A percentile compares a stretch with the other conserved stretches of the same genome.
Conservation (phyloP, 108 stramenopile genomes). For the Bacterosira constricta region DNA sequence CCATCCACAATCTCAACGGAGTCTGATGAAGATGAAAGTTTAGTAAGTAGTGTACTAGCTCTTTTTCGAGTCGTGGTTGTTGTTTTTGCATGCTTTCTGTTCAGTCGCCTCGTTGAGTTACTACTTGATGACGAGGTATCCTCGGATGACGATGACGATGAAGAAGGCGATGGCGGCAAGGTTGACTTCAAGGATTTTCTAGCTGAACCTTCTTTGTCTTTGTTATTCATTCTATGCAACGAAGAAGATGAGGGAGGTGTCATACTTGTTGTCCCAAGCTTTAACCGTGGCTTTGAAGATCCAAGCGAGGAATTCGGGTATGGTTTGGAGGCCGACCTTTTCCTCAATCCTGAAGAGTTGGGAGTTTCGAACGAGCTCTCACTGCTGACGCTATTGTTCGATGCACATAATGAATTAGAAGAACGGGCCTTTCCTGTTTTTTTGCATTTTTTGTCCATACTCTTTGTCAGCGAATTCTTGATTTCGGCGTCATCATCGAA, state of each 20-base stretch:
- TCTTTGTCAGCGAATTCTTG: background rate
- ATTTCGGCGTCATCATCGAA: background rate
- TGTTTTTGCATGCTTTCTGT: background rate
- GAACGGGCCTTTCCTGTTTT: background rate
- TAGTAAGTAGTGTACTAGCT: background rate
- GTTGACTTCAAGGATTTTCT: background rate
- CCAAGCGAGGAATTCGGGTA: background rate
- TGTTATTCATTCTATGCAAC: background rate
- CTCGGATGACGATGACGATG: background rate
- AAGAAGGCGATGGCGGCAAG: background rate
- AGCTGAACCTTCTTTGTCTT: background rate
- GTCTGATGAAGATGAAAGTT: background rate
- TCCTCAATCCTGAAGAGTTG: background rate
- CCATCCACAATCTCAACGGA: background rate
- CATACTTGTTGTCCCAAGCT: background rate
- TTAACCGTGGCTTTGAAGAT: background rate
- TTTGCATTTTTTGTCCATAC: background rate
- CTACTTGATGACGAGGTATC: background rate
- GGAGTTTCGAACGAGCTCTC: background rate
- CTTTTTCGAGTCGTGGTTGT: background rate
- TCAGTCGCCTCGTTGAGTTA: background rate
- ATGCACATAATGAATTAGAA: background rate
- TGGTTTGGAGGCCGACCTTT: background rate
- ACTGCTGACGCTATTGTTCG: background rate
- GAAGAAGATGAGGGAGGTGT: background rate